Base-by-base conservation (phyloP, 2,329 filamentous ascomycete species). In the Microcyclospora tardicrescens region DNA sequence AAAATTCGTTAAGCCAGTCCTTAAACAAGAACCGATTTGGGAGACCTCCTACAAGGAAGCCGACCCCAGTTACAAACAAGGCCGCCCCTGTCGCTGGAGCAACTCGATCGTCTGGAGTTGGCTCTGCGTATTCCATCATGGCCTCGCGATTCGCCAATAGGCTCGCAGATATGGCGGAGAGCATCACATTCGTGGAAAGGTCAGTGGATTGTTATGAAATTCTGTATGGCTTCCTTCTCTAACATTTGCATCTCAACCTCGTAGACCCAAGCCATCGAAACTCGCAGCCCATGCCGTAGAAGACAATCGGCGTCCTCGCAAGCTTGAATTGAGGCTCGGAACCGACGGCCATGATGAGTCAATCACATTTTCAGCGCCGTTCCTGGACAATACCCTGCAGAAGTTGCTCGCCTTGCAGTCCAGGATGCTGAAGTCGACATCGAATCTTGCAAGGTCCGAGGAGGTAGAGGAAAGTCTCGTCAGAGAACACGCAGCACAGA, bases 111-210 rank as follows among this genome's bases (percentile, higher is more conserved):
- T 46, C 48, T 31, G 55, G 52, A 13, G 51, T 55, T 12, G 53
- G 61, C 30, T 68, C 65, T 28, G 63, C 67, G 28, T 69, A 69
- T 54, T 63, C 62, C 34, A 68, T 69, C 53, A 69, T 70, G 66
- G 66, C 65, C 8, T 61, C 59, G 33, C 49, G 67, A 32, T 68
- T 70, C 43, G 65, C 65, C 33, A 70, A 69, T 52, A 59, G 67
- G 34, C 65, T 70, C 10, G 67, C 65, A 5, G 67, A 70, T 48
- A 68, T 70, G 65, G 67, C 67, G 6, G 67, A 70, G 55, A 68
- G 66, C 55, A 66, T 67, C 47, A 69, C 66, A 12, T 68, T 70
- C 43, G 63, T 68, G 33, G 66, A 69, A 53, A 62, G 64, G 58
- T 58, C 46, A 37, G 50, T n/a, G n/a, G n/a, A n/a, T n/a, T 34